These are phyloP conservation scores for Hirsutella rhossiliensis DNA, from an alignment of 2,329 filamentous ascomycete genomes.

Conservation along the genomic window DNA sequence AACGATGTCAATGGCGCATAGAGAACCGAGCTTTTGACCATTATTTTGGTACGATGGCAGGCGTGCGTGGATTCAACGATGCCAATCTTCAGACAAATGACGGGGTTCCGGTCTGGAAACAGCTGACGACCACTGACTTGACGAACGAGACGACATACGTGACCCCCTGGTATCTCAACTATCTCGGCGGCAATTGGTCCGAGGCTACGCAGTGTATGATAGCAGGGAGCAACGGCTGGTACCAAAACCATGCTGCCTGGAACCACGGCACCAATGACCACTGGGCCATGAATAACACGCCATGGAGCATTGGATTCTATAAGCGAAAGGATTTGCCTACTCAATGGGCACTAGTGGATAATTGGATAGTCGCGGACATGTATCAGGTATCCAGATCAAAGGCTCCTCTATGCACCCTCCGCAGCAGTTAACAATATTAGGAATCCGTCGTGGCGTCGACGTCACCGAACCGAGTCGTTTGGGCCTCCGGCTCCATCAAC, in stretches of 20 bases:
- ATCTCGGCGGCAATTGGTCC: constrained; percentile 34
- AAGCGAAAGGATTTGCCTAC: constrained; percentile 39
- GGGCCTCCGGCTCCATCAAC: constrained; percentile 39
- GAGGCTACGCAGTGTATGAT: constrained; percentile 42
- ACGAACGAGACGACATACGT: constrained; percentile 28
- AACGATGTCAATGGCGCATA: constrained; percentile 1
- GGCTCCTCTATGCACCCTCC: constrained; percentile 15
- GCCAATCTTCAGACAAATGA: constrained; percentile 40
- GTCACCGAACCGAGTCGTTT: constrained; percentile 38
- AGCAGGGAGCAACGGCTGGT: constrained; percentile 38
- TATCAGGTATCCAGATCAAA: constrained; percentile 23
- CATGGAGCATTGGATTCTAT: constrained; percentile 39
- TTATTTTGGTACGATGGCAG: constrained; percentile 44
- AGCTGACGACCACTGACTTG: constrained; percentile 26
- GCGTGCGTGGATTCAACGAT: constrained; percentile 41
- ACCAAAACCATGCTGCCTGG: constrained; percentile 36
- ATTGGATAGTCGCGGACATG: constrained; percentile 43
- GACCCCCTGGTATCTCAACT: constrained; percentile 42
- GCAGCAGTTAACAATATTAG: constrained; percentile 10
- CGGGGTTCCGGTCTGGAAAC: constrained; percentile 31
- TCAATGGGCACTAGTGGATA: constrained; percentile 41
- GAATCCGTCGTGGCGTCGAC: constrained; percentile 39
- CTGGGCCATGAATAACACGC: constrained; percentile 41
- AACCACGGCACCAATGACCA: constrained; percentile 39
- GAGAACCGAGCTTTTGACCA: constrained; percentile 27